phyloP scores from a whole-genome alignment of 225 moss, liverwort and hornwort genomes.

The Physcomitrium patens region DNA sequence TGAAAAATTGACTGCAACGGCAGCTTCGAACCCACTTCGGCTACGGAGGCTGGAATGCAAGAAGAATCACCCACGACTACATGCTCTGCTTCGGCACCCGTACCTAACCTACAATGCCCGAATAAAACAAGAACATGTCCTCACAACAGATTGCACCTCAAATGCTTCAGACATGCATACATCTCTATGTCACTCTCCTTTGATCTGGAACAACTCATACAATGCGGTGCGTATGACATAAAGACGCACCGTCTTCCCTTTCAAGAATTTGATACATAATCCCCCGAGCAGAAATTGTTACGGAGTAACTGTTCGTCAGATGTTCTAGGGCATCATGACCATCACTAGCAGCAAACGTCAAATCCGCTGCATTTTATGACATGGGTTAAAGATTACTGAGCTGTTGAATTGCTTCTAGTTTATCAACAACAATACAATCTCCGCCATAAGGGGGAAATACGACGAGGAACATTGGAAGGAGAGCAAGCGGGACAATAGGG shows the following conservation, averaged over 20 bases:
- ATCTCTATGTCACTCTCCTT: neutral
- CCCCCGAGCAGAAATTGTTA: slow-evolving; percentile 5
- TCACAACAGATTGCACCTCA: slow-evolving; percentile 15
- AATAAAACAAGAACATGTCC: slow-evolving; percentile 30
- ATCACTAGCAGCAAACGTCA: slow-evolving; percentile 55
- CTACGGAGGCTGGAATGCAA: no score
- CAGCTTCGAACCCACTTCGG: no score
- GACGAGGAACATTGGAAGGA: slow-evolving; percentile 4
- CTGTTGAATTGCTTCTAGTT: slow-evolving; percentile 58
- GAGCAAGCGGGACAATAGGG: slow-evolving; percentile 8
- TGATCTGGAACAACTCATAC: neutral
- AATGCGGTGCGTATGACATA: neutral
- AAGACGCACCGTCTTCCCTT: neutral
- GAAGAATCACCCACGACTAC: no score
- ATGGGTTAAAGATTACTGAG: slow-evolving; percentile 58
- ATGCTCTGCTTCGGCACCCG: no score
- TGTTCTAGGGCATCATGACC: slow-evolving; percentile 29
- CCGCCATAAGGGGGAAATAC: slow-evolving; percentile 14
- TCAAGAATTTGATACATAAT: slow-evolving; percentile 16
- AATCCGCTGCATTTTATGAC: slow-evolving; percentile 59
- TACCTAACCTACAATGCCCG: no score
- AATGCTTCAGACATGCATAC: neutral
- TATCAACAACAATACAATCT: slow-evolving; percentile 32
- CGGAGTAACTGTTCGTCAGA: neutral
- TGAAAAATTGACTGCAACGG: no score